Base-by-base conservation (phyloP, 2,329 filamentous ascomycete species). In the Fusarium fracticaudum region DNA sequence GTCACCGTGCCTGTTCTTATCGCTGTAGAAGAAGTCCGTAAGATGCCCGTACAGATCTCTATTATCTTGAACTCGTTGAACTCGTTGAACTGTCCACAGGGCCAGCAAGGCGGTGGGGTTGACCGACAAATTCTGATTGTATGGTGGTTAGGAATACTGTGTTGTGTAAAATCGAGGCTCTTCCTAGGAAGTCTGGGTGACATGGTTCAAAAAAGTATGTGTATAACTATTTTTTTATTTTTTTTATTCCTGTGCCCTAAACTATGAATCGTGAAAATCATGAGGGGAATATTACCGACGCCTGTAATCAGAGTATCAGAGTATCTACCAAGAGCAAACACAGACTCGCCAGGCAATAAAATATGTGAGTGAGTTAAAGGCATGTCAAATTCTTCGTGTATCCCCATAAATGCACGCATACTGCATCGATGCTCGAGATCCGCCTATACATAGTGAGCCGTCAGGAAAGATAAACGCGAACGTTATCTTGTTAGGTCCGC, bases 401-500 rank as follows among this genome's bases (percentile, higher is more conserved):
- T 76, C 48, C 50, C 60, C 43, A 47, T 64, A 66, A 70, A 64
- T 75, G 61, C 51, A 61, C 45, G 44, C 38, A 57, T 71, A 58
- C 31, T 60, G 53, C 41, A 71, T 37, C 38, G 58, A 62, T 55
- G 60, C 60, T 69, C 48, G 57, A 58, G 60, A 45, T 40, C 44
- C 54, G 62, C 48, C 40, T 60, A 53, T 64, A 64, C 64, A 44
- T 62, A 58, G 64, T 53, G 40, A 63, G 66, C 55, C 62, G 67
- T 68, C 54, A 68, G 55, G 63, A 64, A 31, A 58, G 24, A 53
- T 44, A 61, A 77, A 77, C 73, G 48, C 69, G 69, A 38, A 62
- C 47, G 67, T 67, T 51, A 61, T 59, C 33, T 64, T 64, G 57
- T 65, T 54, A 50, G 40, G 54, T 47, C 59, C 54, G 65, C 73